Conservation (phyloP, 805 yeast species). For the Wickerhamomyces chaumierensis region DNA sequence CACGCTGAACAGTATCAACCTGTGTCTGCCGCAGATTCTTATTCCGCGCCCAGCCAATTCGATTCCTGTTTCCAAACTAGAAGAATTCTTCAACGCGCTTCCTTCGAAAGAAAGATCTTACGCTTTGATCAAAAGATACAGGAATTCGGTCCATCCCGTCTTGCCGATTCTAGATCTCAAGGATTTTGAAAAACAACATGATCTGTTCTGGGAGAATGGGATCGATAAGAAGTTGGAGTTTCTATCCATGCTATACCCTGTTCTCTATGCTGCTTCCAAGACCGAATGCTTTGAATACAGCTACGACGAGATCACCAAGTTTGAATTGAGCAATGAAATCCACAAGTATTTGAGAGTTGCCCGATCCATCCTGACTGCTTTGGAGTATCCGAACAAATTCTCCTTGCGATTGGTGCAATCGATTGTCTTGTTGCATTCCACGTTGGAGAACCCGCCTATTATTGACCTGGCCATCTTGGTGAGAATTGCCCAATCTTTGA, state of each 20-base stretch:
- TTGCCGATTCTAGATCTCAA: conserved; percentile 38
- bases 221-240: conserved; percentile 29
- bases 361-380: conserved; percentile 37
- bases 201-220: conserved; percentile 33
- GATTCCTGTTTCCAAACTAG: conserved; percentile 16
- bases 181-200: conserved; percentile 34
- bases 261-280: conserved; percentile 46
- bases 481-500: conserved; percentile 43
- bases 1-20: conserved; percentile 14
- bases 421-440: conserved; percentile 38
- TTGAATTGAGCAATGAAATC: conserved; percentile 30
- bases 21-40: conserved; percentile 15
- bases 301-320: conserved; percentile 23
- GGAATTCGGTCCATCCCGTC: conserved; percentile 43
- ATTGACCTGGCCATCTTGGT: conserved; percentile 46
- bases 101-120: conserved; percentile 36
- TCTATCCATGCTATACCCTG: conserved; percentile 38
- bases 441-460: conserved; percentile 44
- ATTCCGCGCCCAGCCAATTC: conserved; percentile 15
- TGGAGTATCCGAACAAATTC: conserved; percentile 36
- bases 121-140: conserved; percentile 35
- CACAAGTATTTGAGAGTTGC: conserved; percentile 37
- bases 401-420: conserved; percentile 31
- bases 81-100: conserved; percentile 29
- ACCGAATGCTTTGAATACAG: conserved; percentile 50